Conservation (phyloP, 257 asterid species). For the Petunia secreta region DNA sequence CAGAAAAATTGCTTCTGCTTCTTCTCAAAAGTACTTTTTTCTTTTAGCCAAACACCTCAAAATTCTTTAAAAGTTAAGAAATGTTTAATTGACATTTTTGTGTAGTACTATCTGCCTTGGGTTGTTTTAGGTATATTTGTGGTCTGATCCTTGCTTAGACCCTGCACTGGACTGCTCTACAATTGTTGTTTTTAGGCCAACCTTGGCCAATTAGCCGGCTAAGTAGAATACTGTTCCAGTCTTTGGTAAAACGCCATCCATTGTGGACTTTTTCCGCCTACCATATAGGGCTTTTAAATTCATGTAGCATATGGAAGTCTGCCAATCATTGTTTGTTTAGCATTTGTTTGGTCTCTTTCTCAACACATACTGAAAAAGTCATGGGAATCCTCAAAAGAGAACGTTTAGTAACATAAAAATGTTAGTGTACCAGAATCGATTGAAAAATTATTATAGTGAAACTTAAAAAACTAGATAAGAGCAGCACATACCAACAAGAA, state of each 20-base stretch:
- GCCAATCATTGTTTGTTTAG: neutral
- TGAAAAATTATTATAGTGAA: neutral
- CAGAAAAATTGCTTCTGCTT: too few relatives aligned
- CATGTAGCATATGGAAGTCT: neutral
- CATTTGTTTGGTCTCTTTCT: neutral
- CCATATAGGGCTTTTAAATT: neutral
- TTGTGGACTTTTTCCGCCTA: neutral
- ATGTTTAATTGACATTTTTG: too few relatives aligned
- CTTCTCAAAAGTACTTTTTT: too few relatives aligned
- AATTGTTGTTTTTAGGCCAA: neutral
- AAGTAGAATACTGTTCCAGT: neutral
- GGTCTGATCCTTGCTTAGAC: too few relatives aligned
- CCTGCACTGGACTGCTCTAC: too few relatives aligned
- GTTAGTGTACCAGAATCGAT: neutral
- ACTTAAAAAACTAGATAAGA: neutral
- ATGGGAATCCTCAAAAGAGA: neutral
- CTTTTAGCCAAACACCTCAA: too few relatives aligned
- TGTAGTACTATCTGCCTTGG: too few relatives aligned
- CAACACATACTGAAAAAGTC: neutral
- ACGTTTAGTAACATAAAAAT: neutral
- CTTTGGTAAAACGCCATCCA: constrained; percentile 8
- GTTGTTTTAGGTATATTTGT: too few relatives aligned
- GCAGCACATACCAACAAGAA: neutral
- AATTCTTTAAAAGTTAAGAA: too few relatives aligned
- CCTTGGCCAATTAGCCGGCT: constrained; percentile 1